phyloP scores from a whole-genome alignment of 106 monocot species.

The Dioscorea dumetorum region DNA sequence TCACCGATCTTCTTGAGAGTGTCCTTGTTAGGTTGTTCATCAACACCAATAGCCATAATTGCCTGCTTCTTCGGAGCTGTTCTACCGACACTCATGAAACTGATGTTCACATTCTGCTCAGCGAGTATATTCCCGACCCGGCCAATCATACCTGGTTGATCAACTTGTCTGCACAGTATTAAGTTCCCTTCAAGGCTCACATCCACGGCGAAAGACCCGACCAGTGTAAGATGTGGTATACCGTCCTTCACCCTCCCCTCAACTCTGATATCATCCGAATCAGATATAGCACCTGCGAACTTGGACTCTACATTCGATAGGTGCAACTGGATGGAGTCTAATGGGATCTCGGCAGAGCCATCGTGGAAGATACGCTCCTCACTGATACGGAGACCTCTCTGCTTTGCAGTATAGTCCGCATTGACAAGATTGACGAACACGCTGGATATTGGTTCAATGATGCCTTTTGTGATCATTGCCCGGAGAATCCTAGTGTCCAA shows the following conservation, averaged over 20 bases:
- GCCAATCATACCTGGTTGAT: slow-evolving; percentile 59
- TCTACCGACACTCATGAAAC: slow-evolving; percentile 72
- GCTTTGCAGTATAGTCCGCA: slow-evolving; percentile 75
- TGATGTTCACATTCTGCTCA: slow-evolving; percentile 45
- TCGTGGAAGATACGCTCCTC: slow-evolving; percentile 60
- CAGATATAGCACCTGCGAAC: slow-evolving; percentile 70
- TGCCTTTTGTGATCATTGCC: slow-evolving; percentile 86
- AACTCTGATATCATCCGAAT: slow-evolving; percentile 51
- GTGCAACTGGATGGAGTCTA: slow-evolving; percentile 70
- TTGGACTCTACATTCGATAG: slow-evolving; percentile 55
- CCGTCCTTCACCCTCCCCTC: slow-evolving; percentile 82
- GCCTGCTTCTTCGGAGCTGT: slow-evolving; percentile 31
- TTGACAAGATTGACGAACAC: slow-evolving; percentile 76
- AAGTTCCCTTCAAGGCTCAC: slow-evolving; percentile 80
- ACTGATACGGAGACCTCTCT: slow-evolving; percentile 64
- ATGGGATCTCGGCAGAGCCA: slow-evolving; percentile 43
- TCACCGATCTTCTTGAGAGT: slow-evolving; percentile 40
- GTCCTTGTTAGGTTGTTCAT: slow-evolving; percentile 51
- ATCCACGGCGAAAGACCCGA: slow-evolving; percentile 65
- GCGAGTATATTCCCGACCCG: slow-evolving; percentile 38
- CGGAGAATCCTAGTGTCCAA: slow-evolving; percentile 77
- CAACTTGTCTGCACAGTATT: slow-evolving; percentile 50
- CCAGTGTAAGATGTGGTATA: slow-evolving; percentile 49
- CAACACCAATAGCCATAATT: slow-evolving; percentile 65
- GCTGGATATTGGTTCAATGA: slow-evolving; percentile 67